phyloP scores from a whole-genome alignment of 257 asterid genomes.

The Anisodus acutangulus region DNA sequence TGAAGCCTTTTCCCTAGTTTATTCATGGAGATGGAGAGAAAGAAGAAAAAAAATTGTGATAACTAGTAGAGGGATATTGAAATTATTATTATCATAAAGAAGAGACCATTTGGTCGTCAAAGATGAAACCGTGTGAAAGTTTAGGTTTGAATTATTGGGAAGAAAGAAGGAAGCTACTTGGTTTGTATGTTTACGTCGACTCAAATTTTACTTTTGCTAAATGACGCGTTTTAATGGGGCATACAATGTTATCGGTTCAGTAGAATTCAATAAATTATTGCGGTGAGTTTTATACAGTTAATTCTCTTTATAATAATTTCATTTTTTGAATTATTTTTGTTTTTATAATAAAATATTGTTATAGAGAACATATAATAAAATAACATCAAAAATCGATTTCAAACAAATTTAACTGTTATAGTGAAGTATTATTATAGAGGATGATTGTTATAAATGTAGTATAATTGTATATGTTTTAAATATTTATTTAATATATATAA shows the following conservation, averaged over 20 bases:
- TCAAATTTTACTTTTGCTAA: neutral
- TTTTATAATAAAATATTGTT: neutral
- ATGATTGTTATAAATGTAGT: neutral
- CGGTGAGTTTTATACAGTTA: too few relatives aligned
- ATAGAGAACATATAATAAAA: neutral
- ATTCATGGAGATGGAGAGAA: conserved; percentile 17
- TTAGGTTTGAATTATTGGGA: neutral
- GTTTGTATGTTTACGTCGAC: neutral
- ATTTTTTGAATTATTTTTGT: neutral
- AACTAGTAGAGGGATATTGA: neutral
- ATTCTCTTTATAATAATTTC: neutral
- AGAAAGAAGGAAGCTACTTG: neutral
- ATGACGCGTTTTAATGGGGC: neutral
- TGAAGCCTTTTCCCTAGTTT: neutral
- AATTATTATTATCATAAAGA: neutral
- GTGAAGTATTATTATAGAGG: neutral
- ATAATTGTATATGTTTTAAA: too few relatives aligned
- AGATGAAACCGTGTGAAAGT: conserved; percentile 17
- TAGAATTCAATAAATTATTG: neutral
- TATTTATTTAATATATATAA: too few relatives aligned
- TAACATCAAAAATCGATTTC: neutral
- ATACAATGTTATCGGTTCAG: neutral
- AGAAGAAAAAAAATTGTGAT: neutral
- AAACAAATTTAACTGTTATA: neutral
- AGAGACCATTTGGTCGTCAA: neutral